These are phyloP conservation scores for Drechslera avenae DNA, from an alignment of 2,329 filamentous ascomycete species.

Conservation along the genomic window DNA sequence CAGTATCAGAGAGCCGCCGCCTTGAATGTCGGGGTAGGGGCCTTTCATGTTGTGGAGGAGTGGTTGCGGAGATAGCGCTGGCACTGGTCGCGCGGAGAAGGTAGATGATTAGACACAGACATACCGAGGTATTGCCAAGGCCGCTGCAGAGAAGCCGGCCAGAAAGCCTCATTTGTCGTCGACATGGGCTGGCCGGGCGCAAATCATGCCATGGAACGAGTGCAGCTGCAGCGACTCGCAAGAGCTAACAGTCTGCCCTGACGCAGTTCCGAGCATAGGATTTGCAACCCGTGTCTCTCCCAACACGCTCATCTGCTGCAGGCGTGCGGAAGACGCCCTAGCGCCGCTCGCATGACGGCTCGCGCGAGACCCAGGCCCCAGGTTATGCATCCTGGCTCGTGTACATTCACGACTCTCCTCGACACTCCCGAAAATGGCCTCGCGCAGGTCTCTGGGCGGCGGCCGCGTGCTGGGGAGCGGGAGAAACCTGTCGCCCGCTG, in stretches of 20 bases:
- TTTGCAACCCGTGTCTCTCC: too few species aligned
- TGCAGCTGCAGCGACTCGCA: too few species aligned
- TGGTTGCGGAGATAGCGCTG: too few species aligned
- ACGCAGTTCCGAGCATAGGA: too few species aligned
- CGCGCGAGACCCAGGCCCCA: slow-evolving; percentile 19
- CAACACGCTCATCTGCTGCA: too few species aligned
- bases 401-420: slow-evolving; percentile 24
- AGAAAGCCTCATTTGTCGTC: neutral
- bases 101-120: slow-evolving; percentile 3
- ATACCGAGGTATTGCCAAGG: slow-evolving; percentile 23
- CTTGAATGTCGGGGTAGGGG: slow-evolving; percentile 79
- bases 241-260: too few species aligned
- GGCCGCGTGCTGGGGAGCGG: slow-evolving; percentile 89
- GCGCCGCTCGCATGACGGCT: slow-evolving; percentile 19
- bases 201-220: too few species aligned
- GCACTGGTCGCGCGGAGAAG: too few species aligned
- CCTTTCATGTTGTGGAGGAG: slow-evolving; percentile 51
- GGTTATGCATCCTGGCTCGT: slow-evolving; percentile 18
- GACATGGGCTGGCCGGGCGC: too few species aligned
- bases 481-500: slow-evolving; percentile 74
- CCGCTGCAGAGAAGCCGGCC: slow-evolving; percentile 1
- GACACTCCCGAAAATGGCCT: slow-evolving; percentile 41
- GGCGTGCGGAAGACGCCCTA: slow-evolving; percentile 9
- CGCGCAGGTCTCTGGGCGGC: slow-evolving; percentile 76
- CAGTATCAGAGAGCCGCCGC: slow-evolving; percentile 89